Percentiles rank a stretch among this genome's conserved stretches.
These are phyloP conservation scores for Solanum pinnatisectum DNA, from an alignment of 257 asterid genomes.

Conservation along the genomic window DNA sequence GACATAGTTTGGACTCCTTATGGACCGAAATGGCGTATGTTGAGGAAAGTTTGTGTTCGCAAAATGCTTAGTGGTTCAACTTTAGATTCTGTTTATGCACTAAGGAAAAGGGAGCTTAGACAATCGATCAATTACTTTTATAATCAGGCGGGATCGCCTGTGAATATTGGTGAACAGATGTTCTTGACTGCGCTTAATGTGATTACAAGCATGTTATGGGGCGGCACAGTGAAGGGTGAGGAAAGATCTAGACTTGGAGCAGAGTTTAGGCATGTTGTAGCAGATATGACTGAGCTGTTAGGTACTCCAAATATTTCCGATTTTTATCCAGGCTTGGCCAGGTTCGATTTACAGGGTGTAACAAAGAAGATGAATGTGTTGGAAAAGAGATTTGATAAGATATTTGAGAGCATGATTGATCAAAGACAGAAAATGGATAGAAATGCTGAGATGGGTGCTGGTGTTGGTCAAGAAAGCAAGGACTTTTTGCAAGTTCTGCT, in stretches of 20 bases:
- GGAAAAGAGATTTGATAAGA: too few relatives aligned
- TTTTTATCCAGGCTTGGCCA: too few relatives aligned
- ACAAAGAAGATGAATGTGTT: too few relatives aligned
- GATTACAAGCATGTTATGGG: slow-evolving; percentile 76
- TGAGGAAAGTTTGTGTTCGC: slow-evolving; percentile 50
- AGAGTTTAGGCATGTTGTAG: too few relatives aligned
- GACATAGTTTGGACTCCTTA: slow-evolving; percentile 65
- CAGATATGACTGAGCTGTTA: not conserved
- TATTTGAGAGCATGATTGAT: too few relatives aligned
- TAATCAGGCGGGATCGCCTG: slow-evolving; percentile 20
- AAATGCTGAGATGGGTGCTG: too few relatives aligned
- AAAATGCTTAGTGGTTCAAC: slow-evolving; percentile 43
- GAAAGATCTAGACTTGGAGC: not conserved
- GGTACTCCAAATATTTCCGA: too few relatives aligned
- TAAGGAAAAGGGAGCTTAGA: slow-evolving; percentile 39
- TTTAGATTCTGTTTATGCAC: slow-evolving; percentile 37
- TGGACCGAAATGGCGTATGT: slow-evolving; percentile 70
- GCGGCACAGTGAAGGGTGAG: slow-evolving; percentile 48
- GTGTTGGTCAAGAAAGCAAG: slow-evolving; percentile 5
- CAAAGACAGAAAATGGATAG: too few relatives aligned
- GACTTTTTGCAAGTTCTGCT: slow-evolving; percentile 61
- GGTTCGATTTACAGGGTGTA: too few relatives aligned
- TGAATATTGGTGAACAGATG: slow-evolving; percentile 54
- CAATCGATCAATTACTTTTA: slow-evolving; percentile 24
- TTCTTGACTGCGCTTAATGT: slow-evolving; percentile 55